Evolutionary conservation across 768 basidiomycete species (phyloP), one percentile per base, ranked within the genome.

Genomic region (Hygrocybe coccinea): DNA sequence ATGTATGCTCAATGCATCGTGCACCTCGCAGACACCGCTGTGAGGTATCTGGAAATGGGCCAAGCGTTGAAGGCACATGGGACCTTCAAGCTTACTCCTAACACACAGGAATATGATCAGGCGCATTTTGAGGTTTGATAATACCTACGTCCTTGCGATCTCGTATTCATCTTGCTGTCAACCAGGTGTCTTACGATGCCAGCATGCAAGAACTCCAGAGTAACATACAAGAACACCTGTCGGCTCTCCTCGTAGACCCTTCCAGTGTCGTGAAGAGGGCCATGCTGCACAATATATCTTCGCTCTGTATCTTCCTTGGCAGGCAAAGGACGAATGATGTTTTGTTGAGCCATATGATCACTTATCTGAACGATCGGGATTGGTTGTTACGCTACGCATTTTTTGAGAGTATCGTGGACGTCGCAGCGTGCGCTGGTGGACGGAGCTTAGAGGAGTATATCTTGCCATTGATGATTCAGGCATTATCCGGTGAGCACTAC

Each of bases 361-460:
- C 88, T 0, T 89, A 88, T 63, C 74, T 89, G 70, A 93, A 95
- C 63, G 91, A 95, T 64, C 78, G 91, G 15, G 95, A 97, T 67
- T 98, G 97, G 95, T 71, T 88, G 14, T 71, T 98, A 50, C 81
- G 97, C 2, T 83, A 85, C 63, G 90, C 91, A 0, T 99, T 98
- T 70, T 97, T 97, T 64, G 94, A 95, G 66, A 89, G 89, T 57
- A 92, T 97, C 25, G 91, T 97, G 17, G 94, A 92, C 58, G 93
- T 99, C 1, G 95, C 95, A 5, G 90, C 89, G 0, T 95, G 91
- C 71, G 91, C 95, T 2, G 95, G 95, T 1, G 87, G 89, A 29
- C 76, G 87, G 56, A 95, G 91, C 60, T 66, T 98, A 62, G 97
- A 98, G 65, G 94, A 97, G 63, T 98, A 97, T 63, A 95, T 98